Evolutionary conservation across 352 stramenopile species (phyloP), one percentile per base, ranked within the genome.

Genomic region (Pythium diclinum): DNA sequence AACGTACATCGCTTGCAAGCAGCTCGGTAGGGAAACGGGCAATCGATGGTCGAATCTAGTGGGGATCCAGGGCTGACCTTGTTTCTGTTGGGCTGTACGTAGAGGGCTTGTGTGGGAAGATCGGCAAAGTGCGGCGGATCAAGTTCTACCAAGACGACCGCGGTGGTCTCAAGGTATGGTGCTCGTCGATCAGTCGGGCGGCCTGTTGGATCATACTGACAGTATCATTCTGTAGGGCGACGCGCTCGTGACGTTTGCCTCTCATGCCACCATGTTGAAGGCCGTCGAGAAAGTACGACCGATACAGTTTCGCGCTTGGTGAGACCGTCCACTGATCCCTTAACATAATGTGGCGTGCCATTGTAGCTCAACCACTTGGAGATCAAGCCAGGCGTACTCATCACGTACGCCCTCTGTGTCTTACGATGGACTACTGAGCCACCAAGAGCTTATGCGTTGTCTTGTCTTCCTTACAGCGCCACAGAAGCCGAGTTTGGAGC

Each of bases 131-230:
- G 61, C 80, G 84, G 13, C 87, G 87, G 21, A 77, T 92, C 65
- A 95, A 95, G 61, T 94, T 95, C 58, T 95, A 95, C 78, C 85
- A 92, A 55, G 77, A 92, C 62, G 80, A 87, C 11, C 76, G 73
- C 19, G 87, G 87, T 60, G 78, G 85, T 25, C 76, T 95, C 17
- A 93, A 95, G 65, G 16, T 32, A 16, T 1, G 16, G 56, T 34
- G 28, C 13, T 52, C 42, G 5, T 52, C 17, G 16, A 1, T 56
- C 21, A 17, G 13, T 6, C 9, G 3, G 36, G 36, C n/a, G 9
- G 11, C 3, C 5, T 42, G 36, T 6, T 10, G 36, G 36, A 42
- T 17, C 16, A 13, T 17, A 42, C 16, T 10, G 36, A 14, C 13
- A 42, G 23, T 53, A 0, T 54, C 17, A 53, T 49, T 44, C 10